Conservation (phyloP, 371 early-diverging fungal species). For the Mucor circinelloides region DNA sequence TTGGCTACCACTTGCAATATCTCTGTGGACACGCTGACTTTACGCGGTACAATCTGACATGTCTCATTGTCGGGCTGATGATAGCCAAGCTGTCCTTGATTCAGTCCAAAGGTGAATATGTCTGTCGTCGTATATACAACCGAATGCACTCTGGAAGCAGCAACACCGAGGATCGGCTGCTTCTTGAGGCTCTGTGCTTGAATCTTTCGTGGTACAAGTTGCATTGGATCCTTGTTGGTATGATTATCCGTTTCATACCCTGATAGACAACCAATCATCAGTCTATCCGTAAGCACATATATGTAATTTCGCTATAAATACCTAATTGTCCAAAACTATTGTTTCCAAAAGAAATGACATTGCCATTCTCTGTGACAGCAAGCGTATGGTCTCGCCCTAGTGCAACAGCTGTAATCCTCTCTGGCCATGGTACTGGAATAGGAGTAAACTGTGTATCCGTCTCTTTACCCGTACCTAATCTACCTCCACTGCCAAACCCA, state of each 20-base stretch:
- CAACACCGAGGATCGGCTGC: slow-evolving; percentile 60
- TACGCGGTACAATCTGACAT: slow-evolving; percentile 50
- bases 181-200: slow-evolving; percentile 56
- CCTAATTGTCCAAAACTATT: slow-evolving; percentile 72
- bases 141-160: slow-evolving; percentile 74
- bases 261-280: slow-evolving; percentile 9
- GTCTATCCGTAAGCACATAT: background rate
- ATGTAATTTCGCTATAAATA: slow-evolving; percentile 4
- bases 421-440: slow-evolving; percentile 54
- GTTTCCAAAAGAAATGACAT: slow-evolving; percentile 63
- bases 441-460: slow-evolving; percentile 57
- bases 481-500: slow-evolving; percentile 77
- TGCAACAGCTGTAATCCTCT: slow-evolving; percentile 53
- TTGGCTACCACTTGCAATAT: slow-evolving; percentile 59
- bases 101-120: slow-evolving; percentile 75
- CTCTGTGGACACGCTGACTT: slow-evolving; percentile 47
- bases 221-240: slow-evolving; percentile 35
- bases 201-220: slow-evolving; percentile 62
- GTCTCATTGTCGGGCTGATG: slow-evolving; percentile 48
- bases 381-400: slow-evolving; percentile 78
- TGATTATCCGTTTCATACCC: slow-evolving; percentile 52
- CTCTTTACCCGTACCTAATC: slow-evolving; percentile 68
- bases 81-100: slow-evolving; percentile 76
- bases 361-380: slow-evolving; percentile 57
- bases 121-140: slow-evolving; percentile 60